These are phyloP conservation scores for Starmerella lactis-condensi DNA, from an alignment of 805 yeast species.

Conservation along the genomic window DNA sequence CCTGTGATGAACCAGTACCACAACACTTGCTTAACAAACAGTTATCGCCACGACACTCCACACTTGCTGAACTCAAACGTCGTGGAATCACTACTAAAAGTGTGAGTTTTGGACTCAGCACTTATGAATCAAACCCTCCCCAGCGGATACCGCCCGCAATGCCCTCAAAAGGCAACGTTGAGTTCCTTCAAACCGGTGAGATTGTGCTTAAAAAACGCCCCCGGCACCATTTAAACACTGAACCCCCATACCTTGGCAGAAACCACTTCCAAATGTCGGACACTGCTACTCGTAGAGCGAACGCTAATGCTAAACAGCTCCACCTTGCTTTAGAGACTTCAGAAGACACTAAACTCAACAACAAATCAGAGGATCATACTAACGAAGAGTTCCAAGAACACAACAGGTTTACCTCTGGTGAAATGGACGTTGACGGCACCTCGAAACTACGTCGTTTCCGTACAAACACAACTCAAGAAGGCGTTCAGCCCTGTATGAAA, in stretches of 20 bases:
- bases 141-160: constrained; percentile 81
- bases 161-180: constrained; percentile 65
- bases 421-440: constrained; percentile 10
- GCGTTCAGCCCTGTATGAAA: background rate
- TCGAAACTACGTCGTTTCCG: background rate
- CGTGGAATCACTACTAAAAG: constrained; percentile 8
- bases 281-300: constrained; percentile 13
- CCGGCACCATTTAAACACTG: constrained; percentile 3
- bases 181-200: constrained; percentile 19
- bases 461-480: constrained; percentile 1
- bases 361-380: background rate
- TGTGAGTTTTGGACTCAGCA: constrained; percentile 48
- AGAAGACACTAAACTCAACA: background rate
- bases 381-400: background rate
- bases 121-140: constrained; percentile 65
- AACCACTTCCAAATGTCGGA: constrained; percentile 11
- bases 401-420: background rate
- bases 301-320: constrained; percentile 14
- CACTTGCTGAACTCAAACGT: constrained; percentile 6
- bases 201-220: constrained; percentile 8
- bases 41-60: background rate
- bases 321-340: constrained; percentile 7
- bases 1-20: too few relatives aligned
- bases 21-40: too few relatives aligned
- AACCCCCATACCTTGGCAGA: constrained; percentile 7